Evolutionary conservation across 192 early-diverging fungal genomes (phyloP), one percentile per base, ranked within the genome.

Genomic region (Linnemannia elongata): DNA sequence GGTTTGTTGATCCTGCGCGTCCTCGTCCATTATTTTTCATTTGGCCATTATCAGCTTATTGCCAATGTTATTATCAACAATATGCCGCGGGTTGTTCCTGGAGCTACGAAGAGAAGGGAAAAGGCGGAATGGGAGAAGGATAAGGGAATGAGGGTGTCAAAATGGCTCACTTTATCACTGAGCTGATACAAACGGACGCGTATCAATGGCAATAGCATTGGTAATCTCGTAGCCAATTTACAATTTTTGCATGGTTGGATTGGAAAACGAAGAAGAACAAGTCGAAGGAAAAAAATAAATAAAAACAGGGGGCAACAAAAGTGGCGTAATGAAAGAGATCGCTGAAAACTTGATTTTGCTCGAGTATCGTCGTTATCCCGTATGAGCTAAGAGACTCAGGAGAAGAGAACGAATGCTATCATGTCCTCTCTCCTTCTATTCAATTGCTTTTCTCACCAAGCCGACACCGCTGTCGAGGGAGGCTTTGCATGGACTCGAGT

Each of bases 141-240:
- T 27, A 57, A 27, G n/a, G n/a, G 38, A 6, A 39, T 39, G 6
- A 27, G 6, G 52, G 9, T 57, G 6, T 57, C 55, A 27, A 66
- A 66, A 66, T 66, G 60, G 60, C 60, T 66, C 60, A 66, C 12
- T 66, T 66, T 66, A 66, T 66, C 60, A 12, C 30, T 33, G 27
- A 3, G 13, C 0, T 66, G 27, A 66, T 66, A 66, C 60, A 15
- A n/a, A 22, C n/a, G 24, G 57, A 66, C 27, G 60, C 60, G 60
- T 66, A 66, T 66, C 60, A 33, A 60, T 60, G 55, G 18, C 52
- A 54, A 54, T 22, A 0, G n/a, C 60, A 33, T 33, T 27, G 3
- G n/a, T 15, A 30, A 30, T 33, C 27, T 66, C 24, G 60, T 52
- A 22, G 44, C 12, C 38, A 15, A 52, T 52, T 52, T 3, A 18